Base-by-base conservation (phyloP, 1,139 yeast genomes). In the Pneumocystis sp. region DNA sequence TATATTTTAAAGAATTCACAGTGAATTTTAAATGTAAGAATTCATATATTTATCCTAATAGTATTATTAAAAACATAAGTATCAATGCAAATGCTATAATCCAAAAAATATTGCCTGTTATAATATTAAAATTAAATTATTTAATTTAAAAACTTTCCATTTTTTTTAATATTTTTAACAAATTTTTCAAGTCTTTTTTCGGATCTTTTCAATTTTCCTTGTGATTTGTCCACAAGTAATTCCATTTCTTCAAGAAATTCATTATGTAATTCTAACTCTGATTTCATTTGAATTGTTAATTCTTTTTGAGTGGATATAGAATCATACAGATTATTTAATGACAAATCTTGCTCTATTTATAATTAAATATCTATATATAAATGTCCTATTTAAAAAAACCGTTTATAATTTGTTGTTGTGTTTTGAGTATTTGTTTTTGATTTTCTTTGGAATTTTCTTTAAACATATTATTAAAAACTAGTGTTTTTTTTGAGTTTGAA, bases 171-270 rank as follows among this genome's bases (percentile, higher is more conserved):
- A 12, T 15, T 10, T 7, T 59, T 39, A 12, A 39, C 10, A 21
- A 59, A 8, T 8, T 29, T 17, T 29, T 42, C 31, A 21, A 59
- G 31, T 7, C n/a, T 59, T 31, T 15, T 59, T 12, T 15, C 31
- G 3, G 61, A 39, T 21, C 12, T 12, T 7, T 31, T 39, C 7
- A 59, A 15, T 59, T 42, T 59, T 12, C 5, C 29, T 15, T 59
- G 61, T 8, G 45, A 39, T 21, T 12, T 39, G 12, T 59, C 61
- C 10, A 59, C 40, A 39, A 59, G 61, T 15, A 39, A 39, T 10
- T 59, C 40, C 61, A 59, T 59, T 59, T 59, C 61, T 59, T 31
- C 61, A 39, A 59, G 61, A 12, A 59, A 39, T 10, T 31, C 40
- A 59, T 42, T 29, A 29, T 59, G 61, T 15, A 21, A 25, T 31